Evolutionary conservation across 2,329 filamentous ascomycete genomes (phyloP).

Genomic region (Monosporascus cannonballus): DNA sequence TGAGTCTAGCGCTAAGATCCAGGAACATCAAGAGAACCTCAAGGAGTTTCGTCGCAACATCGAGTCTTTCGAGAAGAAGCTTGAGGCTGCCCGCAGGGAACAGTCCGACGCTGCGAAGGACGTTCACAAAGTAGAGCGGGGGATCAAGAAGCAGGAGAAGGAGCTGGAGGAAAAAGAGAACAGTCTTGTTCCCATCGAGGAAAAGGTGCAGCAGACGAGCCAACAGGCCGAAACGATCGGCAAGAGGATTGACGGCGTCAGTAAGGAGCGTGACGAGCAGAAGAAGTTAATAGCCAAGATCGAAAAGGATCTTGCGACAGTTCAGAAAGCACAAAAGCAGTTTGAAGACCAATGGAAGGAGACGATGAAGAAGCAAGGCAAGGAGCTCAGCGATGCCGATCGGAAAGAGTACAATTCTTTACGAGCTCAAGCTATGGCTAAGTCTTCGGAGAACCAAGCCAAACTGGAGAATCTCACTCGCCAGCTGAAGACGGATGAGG

Average conservation of each 20-base stretch:
- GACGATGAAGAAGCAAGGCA: slow-evolving; percentile 78
- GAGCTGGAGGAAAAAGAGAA: slow-evolving; percentile 83
- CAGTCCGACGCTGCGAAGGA: slow-evolving; percentile 72
- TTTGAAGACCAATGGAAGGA: slow-evolving; percentile 87
- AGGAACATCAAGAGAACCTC: slow-evolving; percentile 88
- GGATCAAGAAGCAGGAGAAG: slow-evolving; percentile 79
- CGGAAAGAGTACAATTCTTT: slow-evolving; percentile 84
- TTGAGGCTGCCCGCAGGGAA: slow-evolving; percentile 79
- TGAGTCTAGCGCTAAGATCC: slow-evolving; percentile 82
- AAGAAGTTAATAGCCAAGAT: slow-evolving; percentile 62
- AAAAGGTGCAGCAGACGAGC: slow-evolving; percentile 78
- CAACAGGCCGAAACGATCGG: slow-evolving; percentile 64
- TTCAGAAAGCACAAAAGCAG: slow-evolving; percentile 84
- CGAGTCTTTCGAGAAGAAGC: slow-evolving; percentile 71
- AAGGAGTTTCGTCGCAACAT: slow-evolving; percentile 88
- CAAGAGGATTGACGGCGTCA: slow-evolving; percentile 62
- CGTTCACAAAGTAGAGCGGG: slow-evolving; percentile 74
- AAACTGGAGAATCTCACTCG: slow-evolving; percentile 82
- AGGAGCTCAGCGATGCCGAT: slow-evolving; percentile 77
- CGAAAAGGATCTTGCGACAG: slow-evolving; percentile 71
- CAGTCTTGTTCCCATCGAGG: slow-evolving; percentile 79
- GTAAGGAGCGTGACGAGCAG: slow-evolving; percentile 71
- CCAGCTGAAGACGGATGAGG: slow-evolving; percentile 85
- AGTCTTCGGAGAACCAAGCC: slow-evolving; percentile 72
- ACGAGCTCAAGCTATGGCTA: slow-evolving; percentile 76